Percentiles rank a stretch among this genome's conserved stretches.
Conservation (phyloP, 2,329 filamentous ascomycete species). For the Sporothrix humicola region DNA sequence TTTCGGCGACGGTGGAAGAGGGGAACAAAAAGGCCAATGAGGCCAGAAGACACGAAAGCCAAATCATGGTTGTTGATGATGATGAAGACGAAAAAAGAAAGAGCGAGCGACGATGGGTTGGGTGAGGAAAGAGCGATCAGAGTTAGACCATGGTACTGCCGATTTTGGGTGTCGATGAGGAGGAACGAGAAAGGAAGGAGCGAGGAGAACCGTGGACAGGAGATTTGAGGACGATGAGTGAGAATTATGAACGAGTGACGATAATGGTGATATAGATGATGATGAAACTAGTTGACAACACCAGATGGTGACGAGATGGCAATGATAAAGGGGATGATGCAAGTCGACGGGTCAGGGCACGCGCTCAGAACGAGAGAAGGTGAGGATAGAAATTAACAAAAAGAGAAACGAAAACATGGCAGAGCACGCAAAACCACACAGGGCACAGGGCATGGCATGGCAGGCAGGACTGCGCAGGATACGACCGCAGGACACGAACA, state of each 20-base stretch:
- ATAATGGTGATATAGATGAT: not conserved
- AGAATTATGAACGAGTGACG: not conserved
- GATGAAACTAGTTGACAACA: not conserved
- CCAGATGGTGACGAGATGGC: not conserved
- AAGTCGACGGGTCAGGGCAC: not conserved
- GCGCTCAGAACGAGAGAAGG: not conserved
- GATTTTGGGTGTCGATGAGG: not conserved
- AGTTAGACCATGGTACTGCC: not conserved
- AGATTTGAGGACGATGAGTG: not conserved
- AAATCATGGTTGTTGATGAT: not conserved
- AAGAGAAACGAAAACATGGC: not conserved
- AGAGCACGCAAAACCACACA: not conserved
- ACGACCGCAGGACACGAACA: not conserved
- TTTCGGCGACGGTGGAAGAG: constrained; percentile 47
- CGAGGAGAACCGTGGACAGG: not conserved
- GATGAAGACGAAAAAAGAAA: not conserved
- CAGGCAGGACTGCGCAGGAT: not conserved
- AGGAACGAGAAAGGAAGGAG: not conserved
- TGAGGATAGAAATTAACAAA: not conserved
- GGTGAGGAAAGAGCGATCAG: not conserved
- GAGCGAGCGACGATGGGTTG: constrained; percentile 1
- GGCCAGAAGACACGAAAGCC: not conserved
- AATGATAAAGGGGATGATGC: not conserved
- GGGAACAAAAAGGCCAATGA: not conserved
- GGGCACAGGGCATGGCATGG: not conserved